phyloP scores from a whole-genome alignment of 2,329 filamentous ascomycete genomes.

The Paecilomyces sp. region DNA sequence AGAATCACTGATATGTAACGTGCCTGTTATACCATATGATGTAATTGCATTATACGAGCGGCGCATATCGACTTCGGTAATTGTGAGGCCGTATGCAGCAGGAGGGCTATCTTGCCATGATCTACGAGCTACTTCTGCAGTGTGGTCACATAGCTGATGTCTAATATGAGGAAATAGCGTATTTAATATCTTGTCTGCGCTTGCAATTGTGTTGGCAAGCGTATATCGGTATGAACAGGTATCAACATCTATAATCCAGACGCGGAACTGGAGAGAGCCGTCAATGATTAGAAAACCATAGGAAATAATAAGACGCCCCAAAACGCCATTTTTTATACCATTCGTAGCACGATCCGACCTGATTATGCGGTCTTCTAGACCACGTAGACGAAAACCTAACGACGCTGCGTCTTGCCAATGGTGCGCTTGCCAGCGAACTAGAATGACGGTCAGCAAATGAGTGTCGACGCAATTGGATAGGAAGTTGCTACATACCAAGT shows the following conservation, averaged over 20 bases:
- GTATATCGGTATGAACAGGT: not conserved
- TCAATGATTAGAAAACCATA: not conserved
- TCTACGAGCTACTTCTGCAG: not conserved
- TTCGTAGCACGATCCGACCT: constrained; percentile 22
- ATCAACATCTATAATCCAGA: not conserved
- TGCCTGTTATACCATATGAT: not conserved
- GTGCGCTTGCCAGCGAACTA: constrained; percentile 85
- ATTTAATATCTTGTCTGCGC: not conserved
- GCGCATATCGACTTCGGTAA: too few relatives aligned
- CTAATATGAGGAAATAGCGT: not conserved
- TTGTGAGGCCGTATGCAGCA: too few relatives aligned
- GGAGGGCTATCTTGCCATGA: too few relatives aligned
- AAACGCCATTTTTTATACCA: constrained; percentile 21
- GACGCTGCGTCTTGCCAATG: constrained; percentile 70
- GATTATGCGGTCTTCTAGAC: constrained; percentile 16
- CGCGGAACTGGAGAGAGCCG: not conserved
- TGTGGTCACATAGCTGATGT: not conserved
- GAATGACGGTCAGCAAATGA: constrained; percentile 21
- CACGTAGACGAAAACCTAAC: constrained; percentile 18
- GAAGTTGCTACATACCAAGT: constrained; percentile 61
- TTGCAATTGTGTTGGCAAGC: not conserved
- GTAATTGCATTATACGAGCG: too few relatives aligned
- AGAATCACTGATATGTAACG: not conserved
- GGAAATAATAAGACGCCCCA: not conserved
- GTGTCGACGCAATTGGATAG: constrained; percentile 1